Conservation (phyloP, 805 yeast genomes). For the Brettanomyces sp. region DNA sequence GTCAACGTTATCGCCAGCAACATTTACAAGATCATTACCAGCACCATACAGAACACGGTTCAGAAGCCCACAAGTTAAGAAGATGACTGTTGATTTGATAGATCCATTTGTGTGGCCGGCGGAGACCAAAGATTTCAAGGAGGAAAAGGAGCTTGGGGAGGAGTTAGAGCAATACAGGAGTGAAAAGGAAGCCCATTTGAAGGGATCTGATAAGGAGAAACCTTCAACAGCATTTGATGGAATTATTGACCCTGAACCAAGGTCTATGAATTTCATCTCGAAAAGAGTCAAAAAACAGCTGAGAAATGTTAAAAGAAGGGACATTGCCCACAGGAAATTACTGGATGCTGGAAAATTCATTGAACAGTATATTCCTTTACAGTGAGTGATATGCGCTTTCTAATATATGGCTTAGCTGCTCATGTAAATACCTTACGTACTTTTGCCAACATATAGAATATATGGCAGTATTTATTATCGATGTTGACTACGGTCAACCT, state of each 20-base stretch:
- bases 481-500: too few relatives aligned
- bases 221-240: constrained; percentile 75
- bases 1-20: constrained; percentile 72
- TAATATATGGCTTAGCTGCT: too few relatives aligned
- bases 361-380: constrained; percentile 30
- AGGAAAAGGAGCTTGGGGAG: constrained; percentile 25
- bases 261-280: constrained; percentile 61
- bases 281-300: constrained; percentile 35
- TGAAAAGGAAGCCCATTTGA: constrained; percentile 32
- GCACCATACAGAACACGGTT: constrained; percentile 54
- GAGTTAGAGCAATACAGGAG: constrained; percentile 45
- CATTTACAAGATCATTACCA: constrained; percentile 46
- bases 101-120: constrained; percentile 97
- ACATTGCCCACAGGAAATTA: constrained; percentile 17
- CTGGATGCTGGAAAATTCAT: constrained; percentile 28
- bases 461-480: too few relatives aligned
- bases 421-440: too few relatives aligned
- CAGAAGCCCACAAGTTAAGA: constrained; percentile 75
- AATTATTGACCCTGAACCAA: constrained; percentile 40
- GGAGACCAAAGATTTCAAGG: constrained; percentile 26
- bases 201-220: constrained; percentile 59
- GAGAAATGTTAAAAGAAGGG: constrained; percentile 33
- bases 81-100: constrained; percentile 94
- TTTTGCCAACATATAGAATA: too few relatives aligned
- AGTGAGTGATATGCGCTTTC: constrained; percentile 3